Percentiles rank a stretch among this genome's conserved stretches.
phyloP scores from a whole-genome alignment of 164 flowering plant species.

The Santalum album region DNA sequence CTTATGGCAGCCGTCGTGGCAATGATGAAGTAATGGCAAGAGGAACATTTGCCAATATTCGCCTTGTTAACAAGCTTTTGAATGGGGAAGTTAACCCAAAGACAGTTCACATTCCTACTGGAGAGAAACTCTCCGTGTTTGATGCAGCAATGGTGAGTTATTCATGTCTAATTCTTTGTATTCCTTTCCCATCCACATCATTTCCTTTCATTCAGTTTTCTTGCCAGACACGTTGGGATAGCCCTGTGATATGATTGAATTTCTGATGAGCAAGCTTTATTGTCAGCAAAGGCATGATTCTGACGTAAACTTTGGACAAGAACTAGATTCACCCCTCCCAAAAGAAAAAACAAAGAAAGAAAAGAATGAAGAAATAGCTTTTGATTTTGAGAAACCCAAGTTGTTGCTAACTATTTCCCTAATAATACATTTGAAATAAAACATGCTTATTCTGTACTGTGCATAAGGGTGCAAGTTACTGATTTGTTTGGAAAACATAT shows the following conservation, averaged over 20 bases:
- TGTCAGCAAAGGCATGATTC: no score
- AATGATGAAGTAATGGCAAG: constrained; percentile 86
- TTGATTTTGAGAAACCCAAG: no score
- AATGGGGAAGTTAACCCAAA: constrained; percentile 81
- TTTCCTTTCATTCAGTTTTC: neutral
- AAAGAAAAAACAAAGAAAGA: no score
- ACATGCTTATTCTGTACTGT: neutral
- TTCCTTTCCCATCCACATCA: neutral
- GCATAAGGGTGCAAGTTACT: neutral
- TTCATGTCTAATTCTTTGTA: neutral
- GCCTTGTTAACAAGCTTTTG: constrained; percentile 71
- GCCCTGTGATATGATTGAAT: no score
- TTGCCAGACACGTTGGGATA: no score
- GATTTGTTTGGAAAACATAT: neutral
- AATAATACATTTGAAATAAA: neutral
- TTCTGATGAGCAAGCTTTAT: no score
- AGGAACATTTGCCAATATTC: constrained; percentile 84
- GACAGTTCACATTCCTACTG: constrained; percentile 62
- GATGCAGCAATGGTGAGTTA: constrained; percentile 70
- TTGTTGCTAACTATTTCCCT: neutral
- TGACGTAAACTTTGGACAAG: no score
- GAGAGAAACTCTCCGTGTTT: constrained; percentile 51
- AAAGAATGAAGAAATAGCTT: no score
- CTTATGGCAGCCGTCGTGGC: constrained; percentile 83
- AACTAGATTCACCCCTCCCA: no score